Conservation (phyloP, 441 rosid species). For the Omphalea diandra region DNA sequence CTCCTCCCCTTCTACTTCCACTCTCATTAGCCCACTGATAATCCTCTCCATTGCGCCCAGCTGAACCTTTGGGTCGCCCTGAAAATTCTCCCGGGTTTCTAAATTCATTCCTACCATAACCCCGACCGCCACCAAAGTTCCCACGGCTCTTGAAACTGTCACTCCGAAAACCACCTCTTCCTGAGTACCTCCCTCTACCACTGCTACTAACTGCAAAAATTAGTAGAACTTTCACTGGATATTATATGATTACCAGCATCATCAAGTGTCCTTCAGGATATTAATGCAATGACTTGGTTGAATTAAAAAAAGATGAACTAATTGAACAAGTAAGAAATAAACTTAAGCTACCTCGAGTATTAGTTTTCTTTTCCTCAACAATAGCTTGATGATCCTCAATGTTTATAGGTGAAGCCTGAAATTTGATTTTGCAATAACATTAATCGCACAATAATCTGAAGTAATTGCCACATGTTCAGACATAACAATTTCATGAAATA, state of each 20-base stretch:
- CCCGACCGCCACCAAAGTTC: conserved; percentile 58
- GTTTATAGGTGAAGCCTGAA: conserved; percentile 73
- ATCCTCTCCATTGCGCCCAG: conserved; percentile 60
- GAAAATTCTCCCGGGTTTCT: conserved; percentile 68
- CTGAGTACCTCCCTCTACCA: conserved; percentile 70
- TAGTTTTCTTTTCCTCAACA: conserved; percentile 86
- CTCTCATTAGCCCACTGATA: conserved; percentile 60
- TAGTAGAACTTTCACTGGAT: conserved; percentile 3
- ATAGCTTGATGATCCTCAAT: conserved; percentile 67
- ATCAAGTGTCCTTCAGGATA: no score
- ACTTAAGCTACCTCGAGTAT: conserved; percentile 51
- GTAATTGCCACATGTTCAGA: not conserved
- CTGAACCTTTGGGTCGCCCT: conserved; percentile 61
- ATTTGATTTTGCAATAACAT: conserved; percentile 9
- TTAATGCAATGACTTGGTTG: not conserved
- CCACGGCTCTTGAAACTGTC: conserved; percentile 78
- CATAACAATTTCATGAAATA: not conserved
- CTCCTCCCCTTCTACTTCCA: conserved; percentile 61
- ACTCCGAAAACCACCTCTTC: conserved; percentile 61
- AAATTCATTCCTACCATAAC: conserved; percentile 66
- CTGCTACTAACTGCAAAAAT: conserved; percentile 41
- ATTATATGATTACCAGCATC: not conserved
- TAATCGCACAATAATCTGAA: not conserved
- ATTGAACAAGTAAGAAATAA: not conserved
- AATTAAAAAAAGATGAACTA: not conserved